Percentiles rank a stretch among this genome's conserved stretches.
Evolutionary conservation across 768 basidiomycete genomes (phyloP).

Genomic region (Boletus sp.): DNA sequence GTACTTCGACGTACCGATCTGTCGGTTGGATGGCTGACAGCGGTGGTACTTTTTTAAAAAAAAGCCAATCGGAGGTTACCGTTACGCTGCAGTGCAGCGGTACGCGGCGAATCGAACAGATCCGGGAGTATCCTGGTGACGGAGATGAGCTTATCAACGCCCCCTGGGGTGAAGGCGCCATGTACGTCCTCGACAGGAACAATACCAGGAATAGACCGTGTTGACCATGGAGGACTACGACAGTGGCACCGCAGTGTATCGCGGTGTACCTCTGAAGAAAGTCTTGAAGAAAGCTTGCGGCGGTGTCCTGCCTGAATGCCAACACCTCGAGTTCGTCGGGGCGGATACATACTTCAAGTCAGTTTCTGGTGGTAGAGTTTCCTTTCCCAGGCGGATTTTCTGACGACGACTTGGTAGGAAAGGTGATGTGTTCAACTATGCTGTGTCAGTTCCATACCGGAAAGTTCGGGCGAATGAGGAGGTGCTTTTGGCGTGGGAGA

Average conservation of each 20-base stretch:
- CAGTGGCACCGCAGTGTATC: constrained; percentile 51
- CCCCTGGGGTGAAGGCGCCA: constrained; percentile 52
- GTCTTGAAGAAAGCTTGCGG: constrained; percentile 52
- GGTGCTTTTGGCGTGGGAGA: constrained; percentile 32
- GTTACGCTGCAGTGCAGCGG: constrained; percentile 56
- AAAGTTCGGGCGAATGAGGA: constrained; percentile 47
- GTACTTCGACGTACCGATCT: neutral
- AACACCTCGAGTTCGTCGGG: constrained; percentile 54
- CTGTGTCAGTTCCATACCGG: constrained; percentile 48
- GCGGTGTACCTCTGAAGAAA: constrained; percentile 52
- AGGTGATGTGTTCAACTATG: constrained; percentile 39
- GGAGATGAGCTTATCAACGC: constrained; percentile 53
- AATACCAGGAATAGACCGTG: constrained; percentile 23
- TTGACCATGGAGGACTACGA: neutral
- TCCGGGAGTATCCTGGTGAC: constrained; percentile 50
- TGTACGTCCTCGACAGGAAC: constrained; percentile 29
- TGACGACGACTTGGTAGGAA: constrained; percentile 24
- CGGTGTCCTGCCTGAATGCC: constrained; percentile 43
- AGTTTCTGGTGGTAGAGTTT: neutral
- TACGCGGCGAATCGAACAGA: constrained; percentile 51
- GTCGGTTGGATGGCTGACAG: neutral
- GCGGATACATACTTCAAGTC: constrained; percentile 58
- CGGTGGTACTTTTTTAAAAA: neutral
- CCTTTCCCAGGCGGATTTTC: neutral
- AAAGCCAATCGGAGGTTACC: constrained; percentile 46